Evolutionary conservation across 2,329 filamentous ascomycete species (phyloP), one percentile per base, ranked within the genome.

Genomic region (Metarhizium anisopliae): DNA sequence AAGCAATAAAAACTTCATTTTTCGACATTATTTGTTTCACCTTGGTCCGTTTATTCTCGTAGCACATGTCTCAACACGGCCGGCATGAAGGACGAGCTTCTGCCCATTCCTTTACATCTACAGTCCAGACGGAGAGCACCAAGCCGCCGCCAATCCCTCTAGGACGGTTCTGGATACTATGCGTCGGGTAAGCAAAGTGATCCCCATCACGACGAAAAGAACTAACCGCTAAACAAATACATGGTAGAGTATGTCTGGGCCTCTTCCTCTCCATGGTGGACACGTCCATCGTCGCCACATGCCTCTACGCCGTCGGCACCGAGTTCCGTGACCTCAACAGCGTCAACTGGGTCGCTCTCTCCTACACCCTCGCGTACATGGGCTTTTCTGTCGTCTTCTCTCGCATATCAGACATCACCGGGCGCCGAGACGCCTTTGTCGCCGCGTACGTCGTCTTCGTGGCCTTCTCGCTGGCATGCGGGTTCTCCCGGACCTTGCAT

Each of bases 191-290:
- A 29, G 45, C 4, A 13, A 6, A 4, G 42, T 16, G 10, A 25
- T 4, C 11, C 4, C n/a, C 4, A 45, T 2, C 1, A 45, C 42
- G 4, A 6, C n/a, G 18, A 10, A 16, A 45, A 18, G 8, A 45
- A 18, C n/a, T 45, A 20, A 25, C n/a, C 6, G 14, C 11, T 1
- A 25, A 25, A 25, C 25, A 20, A 53, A 11, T 35, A 11, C 38
- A 40, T 16, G 1, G 42, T 42, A 82, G 78, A 16, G 67, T 81
- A 14, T 75, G 71, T 20, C 66, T 77, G 6, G 81, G 80, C 3
- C 71, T 84, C 1, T 80, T 83, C 54, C 72, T 85, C 51, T 78
- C 82, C 32, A 75, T 83, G 61, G 65, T 83, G n/a, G 81, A 84
- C 64, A 76, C 77, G 1, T 81, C 81, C 3, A 83, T 85, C 42